Evolutionary conservation across 495 filamentous ascomycete genomes (phyloP), one percentile per base, ranked within the genome.

Genomic region (Penicillium pancosmium): DNA sequence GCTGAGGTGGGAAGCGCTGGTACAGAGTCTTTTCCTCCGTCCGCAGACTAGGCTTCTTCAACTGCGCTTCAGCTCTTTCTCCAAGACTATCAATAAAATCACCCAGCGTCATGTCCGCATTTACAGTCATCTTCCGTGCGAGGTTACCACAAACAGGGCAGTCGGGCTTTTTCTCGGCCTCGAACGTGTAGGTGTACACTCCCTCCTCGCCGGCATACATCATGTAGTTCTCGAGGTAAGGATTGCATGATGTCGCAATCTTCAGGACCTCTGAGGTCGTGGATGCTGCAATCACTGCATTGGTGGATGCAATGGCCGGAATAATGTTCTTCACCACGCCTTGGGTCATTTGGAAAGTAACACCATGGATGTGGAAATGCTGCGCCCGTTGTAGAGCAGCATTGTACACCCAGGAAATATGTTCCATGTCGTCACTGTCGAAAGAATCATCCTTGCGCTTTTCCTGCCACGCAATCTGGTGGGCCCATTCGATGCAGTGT

Each of bases 301-400:
- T 99, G 5, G 95, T 99, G 1, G 91, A 93, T 41, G 95, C 95
- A 67, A 99, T 99, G 10, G 95, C 95, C 1, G 95, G 95, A 59
- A 99, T 99, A 72, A 99, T 99, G 68, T 99, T 98, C 74, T 99
- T 99, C 63, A 99, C 92, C 0, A 98, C 94, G 34, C 95, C 95
- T 68, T 99, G 95, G 0, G 95, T 96, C 72, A 97, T 84, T n/a
- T 89, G 87, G 75, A 98, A 99, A 12, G 95, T 97, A 25, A 99
- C 89, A 19, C 95, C 95, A 3, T 83, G 70, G 71, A 99, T 99
- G 61, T 91, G 87, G 78, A 96, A 99, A 65, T 98, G 89, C 58
- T 84, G 70, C 1, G 92, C 91, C 57, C 95, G 89, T 38, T 80
- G 72, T 16, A 92, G 80, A 5, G 95, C 91, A 59, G 91, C 90